A percentile compares a stretch with the other conserved stretches of the same genome.
These are phyloP conservation scores for Aquilaria agallochum DNA, from an alignment of 441 rosid species.

Conservation along the genomic window DNA sequence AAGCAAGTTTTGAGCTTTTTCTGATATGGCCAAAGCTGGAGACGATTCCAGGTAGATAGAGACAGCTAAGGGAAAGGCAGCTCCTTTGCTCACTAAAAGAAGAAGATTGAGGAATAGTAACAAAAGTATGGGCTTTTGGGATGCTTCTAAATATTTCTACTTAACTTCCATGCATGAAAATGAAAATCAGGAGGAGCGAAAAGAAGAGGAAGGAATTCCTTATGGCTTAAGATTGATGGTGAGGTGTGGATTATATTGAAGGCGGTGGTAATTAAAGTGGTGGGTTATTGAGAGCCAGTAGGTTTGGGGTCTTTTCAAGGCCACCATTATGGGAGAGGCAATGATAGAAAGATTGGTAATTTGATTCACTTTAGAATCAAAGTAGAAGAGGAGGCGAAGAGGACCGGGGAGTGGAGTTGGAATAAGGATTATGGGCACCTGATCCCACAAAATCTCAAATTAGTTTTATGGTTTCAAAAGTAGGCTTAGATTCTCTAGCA, in stretches of 20 bases:
- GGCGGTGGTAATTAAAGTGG: not conserved
- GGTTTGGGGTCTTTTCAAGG: conserved; percentile 24
- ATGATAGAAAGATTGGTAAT: conserved; percentile 15
- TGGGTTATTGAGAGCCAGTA: conserved; percentile 7
- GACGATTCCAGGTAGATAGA: conserved; percentile 21
- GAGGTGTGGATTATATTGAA: no score
- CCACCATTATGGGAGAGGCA: conserved; percentile 16
- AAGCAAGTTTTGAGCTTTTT: conserved; percentile 5
- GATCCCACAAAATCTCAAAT: conserved; percentile 29
- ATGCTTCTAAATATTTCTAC: not conserved
- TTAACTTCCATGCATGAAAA: not conserved
- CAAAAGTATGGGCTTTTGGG: not conserved
- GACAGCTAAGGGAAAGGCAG: conserved; percentile 12
- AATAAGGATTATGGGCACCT: conserved; percentile 26
- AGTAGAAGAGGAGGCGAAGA: not conserved
- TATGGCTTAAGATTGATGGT: no score
- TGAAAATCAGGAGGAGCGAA: not conserved
- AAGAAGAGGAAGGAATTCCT: not conserved
- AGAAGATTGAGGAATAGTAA: not conserved
- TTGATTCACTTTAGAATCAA: conserved; percentile 5
- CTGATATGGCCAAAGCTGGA: conserved; percentile 11
- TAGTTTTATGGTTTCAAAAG: conserved; percentile 2
- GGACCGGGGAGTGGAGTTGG: conserved; percentile 1
- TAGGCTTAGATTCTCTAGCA: conserved; percentile 34
- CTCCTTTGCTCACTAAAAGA: conserved; percentile 11